phyloP scores from a whole-genome alignment of 305 asterid species.

The Fraxinus angustifolia region DNA sequence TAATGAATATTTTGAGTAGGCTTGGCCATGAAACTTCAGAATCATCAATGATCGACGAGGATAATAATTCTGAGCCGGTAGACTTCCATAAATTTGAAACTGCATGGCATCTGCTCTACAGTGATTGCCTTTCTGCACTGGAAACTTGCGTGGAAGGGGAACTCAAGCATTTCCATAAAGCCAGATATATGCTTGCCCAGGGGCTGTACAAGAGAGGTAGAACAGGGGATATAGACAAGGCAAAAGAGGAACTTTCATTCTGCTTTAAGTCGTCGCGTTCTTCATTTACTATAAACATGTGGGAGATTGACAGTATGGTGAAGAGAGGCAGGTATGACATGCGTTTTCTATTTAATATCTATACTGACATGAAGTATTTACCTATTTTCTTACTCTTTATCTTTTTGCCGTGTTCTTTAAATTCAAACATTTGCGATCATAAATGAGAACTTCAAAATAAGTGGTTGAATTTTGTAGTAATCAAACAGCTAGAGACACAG shows the following conservation, averaged over 20 bases:
- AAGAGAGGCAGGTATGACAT: conserved; percentile 81
- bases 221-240: conserved; percentile 79
- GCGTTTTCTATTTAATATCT: conserved; percentile 20
- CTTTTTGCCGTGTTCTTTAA: background rate
- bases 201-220: conserved; percentile 78
- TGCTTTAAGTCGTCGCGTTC: conserved; percentile 96
- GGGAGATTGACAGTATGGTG: conserved; percentile 98
- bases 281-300: conserved; percentile 91
- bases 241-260: conserved; percentile 96
- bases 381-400: conserved; percentile 9
- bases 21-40: conserved; percentile 40
- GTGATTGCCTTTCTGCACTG: conserved; percentile 89
- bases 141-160: conserved; percentile 97
- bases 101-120: conserved; percentile 78
- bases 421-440: conserved; percentile 12
- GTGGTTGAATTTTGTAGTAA: conserved; percentile 9
- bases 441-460: conserved; percentile 11
- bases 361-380: background rate
- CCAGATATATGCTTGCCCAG: conserved; percentile 94
- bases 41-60: conserved; percentile 38
- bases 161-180: conserved; percentile 97
- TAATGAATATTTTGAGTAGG: conserved; percentile 38
- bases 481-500: conserved; percentile 9
- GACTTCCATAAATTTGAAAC: conserved; percentile 43
- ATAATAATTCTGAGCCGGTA: conserved; percentile 33